phyloP scores from a whole-genome alignment of 164 flowering plant genomes.

The Piper betle region DNA sequence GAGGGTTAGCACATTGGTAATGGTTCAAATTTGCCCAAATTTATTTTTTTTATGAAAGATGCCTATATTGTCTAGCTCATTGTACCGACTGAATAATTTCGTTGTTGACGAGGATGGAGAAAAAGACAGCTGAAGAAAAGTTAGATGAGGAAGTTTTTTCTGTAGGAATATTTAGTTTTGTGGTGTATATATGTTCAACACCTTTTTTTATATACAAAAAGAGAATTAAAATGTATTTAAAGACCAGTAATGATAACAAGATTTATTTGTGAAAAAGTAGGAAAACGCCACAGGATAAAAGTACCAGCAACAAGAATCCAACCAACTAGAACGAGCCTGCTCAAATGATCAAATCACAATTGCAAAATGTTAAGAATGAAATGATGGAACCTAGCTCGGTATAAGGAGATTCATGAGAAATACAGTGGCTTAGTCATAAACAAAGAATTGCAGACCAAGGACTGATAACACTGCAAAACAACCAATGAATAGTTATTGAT shows the following conservation, averaged over 20 bases:
- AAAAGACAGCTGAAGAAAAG: too few relatives aligned
- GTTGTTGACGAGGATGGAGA: too few relatives aligned
- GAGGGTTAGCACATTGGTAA: background rate
- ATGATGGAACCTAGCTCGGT: background rate
- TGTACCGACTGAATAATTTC: too few relatives aligned
- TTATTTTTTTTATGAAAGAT: too few relatives aligned
- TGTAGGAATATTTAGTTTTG: too few relatives aligned
- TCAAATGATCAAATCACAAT: background rate
- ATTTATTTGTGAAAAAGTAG: slow-evolving; percentile 88
- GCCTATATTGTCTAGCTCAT: too few relatives aligned
- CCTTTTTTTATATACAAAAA: too few relatives aligned
- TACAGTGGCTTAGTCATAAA: slow-evolving; percentile 49
- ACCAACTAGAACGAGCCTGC: slow-evolving; percentile 77
- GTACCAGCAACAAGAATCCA: slow-evolving; percentile 90
- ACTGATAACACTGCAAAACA: slow-evolving; percentile 63
- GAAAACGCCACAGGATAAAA: slow-evolving; percentile 76
- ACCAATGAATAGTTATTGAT: background rate
- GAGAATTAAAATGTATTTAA: background rate
- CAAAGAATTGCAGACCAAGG: slow-evolving; percentile 58
- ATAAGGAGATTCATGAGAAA: too few relatives aligned
- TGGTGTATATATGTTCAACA: too few relatives aligned
- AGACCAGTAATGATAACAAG: background rate
- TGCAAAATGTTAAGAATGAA: background rate
- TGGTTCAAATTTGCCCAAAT: background rate
- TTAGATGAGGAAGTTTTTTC: too few relatives aligned